Evolutionary conservation across 352 stramenopile genomes (phyloP).

Genomic region (Thalassiosira pacifica): DNA sequence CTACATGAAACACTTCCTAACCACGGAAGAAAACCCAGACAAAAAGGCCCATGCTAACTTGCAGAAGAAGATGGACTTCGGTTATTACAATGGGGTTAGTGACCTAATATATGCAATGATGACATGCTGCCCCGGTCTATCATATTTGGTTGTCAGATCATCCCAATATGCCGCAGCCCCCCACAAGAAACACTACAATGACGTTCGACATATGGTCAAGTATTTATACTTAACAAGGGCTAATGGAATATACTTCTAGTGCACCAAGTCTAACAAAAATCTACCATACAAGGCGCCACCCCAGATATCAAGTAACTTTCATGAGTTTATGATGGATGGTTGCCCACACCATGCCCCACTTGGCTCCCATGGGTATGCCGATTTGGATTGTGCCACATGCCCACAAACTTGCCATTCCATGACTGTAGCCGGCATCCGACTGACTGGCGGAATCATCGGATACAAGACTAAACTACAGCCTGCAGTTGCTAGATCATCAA

Average conservation of each 20-base stretch:
- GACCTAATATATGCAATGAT: conserved; percentile 65
- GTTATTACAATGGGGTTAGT: conserved; percentile 42
- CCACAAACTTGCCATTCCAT: background rate
- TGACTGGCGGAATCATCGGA: conserved; percentile 7
- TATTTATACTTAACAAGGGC: conserved; percentile 36
- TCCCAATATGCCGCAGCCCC: conserved; percentile 25
- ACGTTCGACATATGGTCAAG: conserved; percentile 26
- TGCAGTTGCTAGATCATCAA: background rate
- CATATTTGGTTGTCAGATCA: conserved; percentile 4
- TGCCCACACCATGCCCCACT: background rate
- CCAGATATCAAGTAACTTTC: conserved; percentile 13
- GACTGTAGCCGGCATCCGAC: background rate
- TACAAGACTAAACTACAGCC: conserved; percentile 13
- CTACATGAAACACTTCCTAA: background rate
- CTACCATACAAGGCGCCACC: conserved; percentile 3
- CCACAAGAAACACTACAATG: conserved; percentile 49
- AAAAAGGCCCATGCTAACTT: conserved; percentile 26
- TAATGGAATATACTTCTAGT: conserved; percentile 48
- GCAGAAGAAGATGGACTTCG: conserved; percentile 24
- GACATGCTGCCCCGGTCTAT: conserved; percentile 39
- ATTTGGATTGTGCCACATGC: conserved; percentile 26
- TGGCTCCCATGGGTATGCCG: background rate
- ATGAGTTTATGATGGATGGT: conserved; percentile 19
- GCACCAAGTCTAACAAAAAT: background rate
- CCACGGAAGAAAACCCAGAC: background rate